phyloP scores from a whole-genome alignment of 1,284 basidiomycete genomes.

The Mixia osmundae region DNA sequence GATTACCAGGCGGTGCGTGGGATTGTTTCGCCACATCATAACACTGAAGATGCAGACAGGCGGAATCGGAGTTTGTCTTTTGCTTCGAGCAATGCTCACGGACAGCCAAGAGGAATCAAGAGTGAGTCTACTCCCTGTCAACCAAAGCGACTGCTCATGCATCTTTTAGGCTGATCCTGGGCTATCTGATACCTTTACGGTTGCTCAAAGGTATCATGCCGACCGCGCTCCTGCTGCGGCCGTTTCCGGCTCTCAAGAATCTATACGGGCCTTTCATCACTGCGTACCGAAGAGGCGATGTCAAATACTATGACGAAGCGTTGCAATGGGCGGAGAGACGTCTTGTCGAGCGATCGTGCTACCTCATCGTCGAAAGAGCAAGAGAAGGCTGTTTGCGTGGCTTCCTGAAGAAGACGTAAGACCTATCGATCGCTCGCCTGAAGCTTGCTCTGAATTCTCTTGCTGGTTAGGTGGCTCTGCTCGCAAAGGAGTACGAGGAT shows the following conservation, averaged over 20 bases:
- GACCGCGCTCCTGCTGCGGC: slow-evolving; percentile 35
- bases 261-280: slow-evolving; percentile 56
- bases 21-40: slow-evolving; percentile 5
- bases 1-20: slow-evolving; percentile 48
- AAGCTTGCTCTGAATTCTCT: neutral
- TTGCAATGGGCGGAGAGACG: slow-evolving; percentile 40
- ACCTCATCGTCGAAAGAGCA: slow-evolving; percentile 63
- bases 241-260: slow-evolving; percentile 44
- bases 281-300: slow-evolving; percentile 52
- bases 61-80: slow-evolving; percentile 55
- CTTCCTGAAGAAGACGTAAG: slow-evolving; percentile 35
- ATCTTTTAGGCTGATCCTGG: slow-evolving; percentile 47
- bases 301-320: slow-evolving; percentile 53
- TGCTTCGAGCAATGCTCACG: slow-evolving; percentile 59
- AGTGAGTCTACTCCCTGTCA: slow-evolving; percentile 30
- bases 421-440: neutral
- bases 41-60: slow-evolving; percentile 24
- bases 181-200: slow-evolving; percentile 68
- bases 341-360: slow-evolving; percentile 59
- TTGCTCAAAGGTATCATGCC: slow-evolving; percentile 68
- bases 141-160: slow-evolving; percentile 1
- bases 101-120: slow-evolving; percentile 43
- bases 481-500: slow-evolving; percentile 4
- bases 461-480: slow-evolving; percentile 4
- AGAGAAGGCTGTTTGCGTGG: slow-evolving; percentile 64